These are phyloP conservation scores for Ascoidea tarda DNA, from an alignment of 805 yeast genomes.

Conservation along the genomic window DNA sequence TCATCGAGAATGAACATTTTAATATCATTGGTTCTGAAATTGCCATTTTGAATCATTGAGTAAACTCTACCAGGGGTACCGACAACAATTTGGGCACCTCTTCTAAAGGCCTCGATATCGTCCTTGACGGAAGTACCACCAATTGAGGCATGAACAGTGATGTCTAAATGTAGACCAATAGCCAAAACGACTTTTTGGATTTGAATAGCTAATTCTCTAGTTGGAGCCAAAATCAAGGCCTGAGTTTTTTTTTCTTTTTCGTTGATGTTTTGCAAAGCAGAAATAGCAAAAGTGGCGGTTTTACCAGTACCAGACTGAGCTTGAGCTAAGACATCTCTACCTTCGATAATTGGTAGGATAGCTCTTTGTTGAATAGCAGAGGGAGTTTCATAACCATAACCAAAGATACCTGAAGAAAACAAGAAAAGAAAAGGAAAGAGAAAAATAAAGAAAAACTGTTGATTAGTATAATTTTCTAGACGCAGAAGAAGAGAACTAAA, in stretches of 20 bases:
- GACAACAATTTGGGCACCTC: constrained; percentile 85
- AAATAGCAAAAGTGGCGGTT: constrained; percentile 80
- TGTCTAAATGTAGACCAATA: constrained; percentile 81
- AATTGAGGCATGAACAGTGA: constrained; percentile 90
- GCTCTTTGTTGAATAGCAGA: constrained; percentile 77
- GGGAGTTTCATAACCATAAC: constrained; percentile 72
- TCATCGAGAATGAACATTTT: constrained; percentile 95
- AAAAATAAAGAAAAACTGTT: neutral
- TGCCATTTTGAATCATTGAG: constrained; percentile 89
- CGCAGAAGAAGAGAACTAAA: neutral
- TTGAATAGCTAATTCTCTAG: constrained; percentile 94
- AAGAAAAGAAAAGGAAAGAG: neutral
- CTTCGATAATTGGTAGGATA: constrained; percentile 62
- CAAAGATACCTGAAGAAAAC: constrained; percentile 38
- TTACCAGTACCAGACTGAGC: constrained; percentile 88
- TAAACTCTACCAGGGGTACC: constrained; percentile 98
- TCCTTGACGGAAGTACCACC: constrained; percentile 91
- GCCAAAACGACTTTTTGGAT: constrained; percentile 87
- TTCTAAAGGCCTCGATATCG: constrained; percentile 71
- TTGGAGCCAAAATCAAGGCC: constrained; percentile 91
- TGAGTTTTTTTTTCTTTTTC: constrained; percentile 61
- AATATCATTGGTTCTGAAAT: constrained; percentile 66
- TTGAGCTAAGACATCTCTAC: constrained; percentile 53
- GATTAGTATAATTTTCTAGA: constrained; percentile 1
- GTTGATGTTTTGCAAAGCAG: constrained; percentile 65